Evolutionary conservation across 208 protist genomes (phyloP), one percentile per base, ranked within the genome.

Genomic region (Crithidia fasciculata): DNA sequence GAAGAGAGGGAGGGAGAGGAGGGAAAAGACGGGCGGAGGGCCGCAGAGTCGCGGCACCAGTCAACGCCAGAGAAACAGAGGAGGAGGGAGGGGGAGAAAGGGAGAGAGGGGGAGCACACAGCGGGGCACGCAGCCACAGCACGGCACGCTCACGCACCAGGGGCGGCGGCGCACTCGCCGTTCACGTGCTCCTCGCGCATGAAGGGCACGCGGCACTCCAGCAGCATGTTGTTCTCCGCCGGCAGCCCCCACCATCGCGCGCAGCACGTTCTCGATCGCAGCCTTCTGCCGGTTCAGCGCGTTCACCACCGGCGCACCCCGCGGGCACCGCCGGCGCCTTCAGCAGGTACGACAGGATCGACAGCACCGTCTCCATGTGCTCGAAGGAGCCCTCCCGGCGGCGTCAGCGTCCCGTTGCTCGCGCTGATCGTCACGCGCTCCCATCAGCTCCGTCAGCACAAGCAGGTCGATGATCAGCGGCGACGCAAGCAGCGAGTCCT

Each of bases 381-480:
- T 90, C 72, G 75, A 90, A 98, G 12, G 81, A 76, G 16, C 82
- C 82, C 37, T 80, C n/a, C 75, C 18, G 49, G 74, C 18, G 56
- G 37, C 12, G 69, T 70, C 52, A 47, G 47, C 61, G 18, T 12
- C 2, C 63, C 71, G 55, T 76, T 64, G 67, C 80, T 81, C 15
- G 70, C 69, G 39, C 72, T 65, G 58, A 92, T 76, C 55, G 66
- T 77, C 56, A 99, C 91, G 77, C 98, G 91, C 72, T 91, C n/a
- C 82, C 82, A 98, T 94, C 12, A 99, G 85, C 86, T 99, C 98
- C 39, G 96, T 96, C 6, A 99, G 76, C 40, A 99, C 82, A 54
- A 98, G 85, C 13, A 99, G 86, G 86, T 99, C 99, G 56, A 99
- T 87, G 76, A 99, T 99, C 49, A 99, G 81, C 55, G 99, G 99